A percentile compares a stretch with the other conserved stretches of the same genome.
These are phyloP conservation scores for Colletotrichum lini DNA, from an alignment of 2,329 filamentous ascomycete genomes.

Conservation along the genomic window DNA sequence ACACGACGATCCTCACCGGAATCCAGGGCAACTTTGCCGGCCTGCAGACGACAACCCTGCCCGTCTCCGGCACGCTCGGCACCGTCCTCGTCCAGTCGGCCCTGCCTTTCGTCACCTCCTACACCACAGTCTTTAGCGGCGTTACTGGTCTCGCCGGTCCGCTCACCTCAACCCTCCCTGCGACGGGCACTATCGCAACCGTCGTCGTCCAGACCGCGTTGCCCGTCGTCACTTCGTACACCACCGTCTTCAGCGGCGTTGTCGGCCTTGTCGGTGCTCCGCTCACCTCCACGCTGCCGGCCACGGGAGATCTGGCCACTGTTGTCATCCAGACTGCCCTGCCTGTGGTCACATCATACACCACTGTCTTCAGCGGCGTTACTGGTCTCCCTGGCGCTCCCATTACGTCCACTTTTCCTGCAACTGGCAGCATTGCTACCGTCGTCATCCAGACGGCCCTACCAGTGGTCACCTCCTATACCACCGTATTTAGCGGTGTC, in stretches of 20 bases:
- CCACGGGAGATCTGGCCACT: neutral
- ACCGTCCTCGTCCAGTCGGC: constrained; percentile 10
- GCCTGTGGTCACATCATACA: neutral
- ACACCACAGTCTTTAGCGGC: neutral
- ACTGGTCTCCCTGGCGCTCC: neutral
- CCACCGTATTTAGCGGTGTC: no score
- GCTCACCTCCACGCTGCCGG: neutral
- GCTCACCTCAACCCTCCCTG: neutral
- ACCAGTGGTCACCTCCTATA: no score
- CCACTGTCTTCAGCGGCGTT: neutral
- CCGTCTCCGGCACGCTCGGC: neutral
- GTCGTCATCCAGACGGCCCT: neutral
- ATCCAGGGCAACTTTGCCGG: constrained; percentile 9
- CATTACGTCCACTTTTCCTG: neutral
- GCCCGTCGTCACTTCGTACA: neutral
- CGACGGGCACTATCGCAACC: neutral
- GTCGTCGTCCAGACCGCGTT: neutral
- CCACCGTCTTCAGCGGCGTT: neutral
- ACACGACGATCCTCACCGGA: constrained; percentile 24
- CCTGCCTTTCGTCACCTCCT: neutral
- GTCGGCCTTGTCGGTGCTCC: neutral
- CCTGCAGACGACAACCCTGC: neutral
- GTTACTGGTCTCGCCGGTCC: neutral
- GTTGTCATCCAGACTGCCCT: constrained; percentile 11
- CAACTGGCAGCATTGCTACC: neutral